Evolutionary conservation across 805 yeast species (phyloP), one percentile per base, ranked within the genome.

Genomic region (Cephaloascus albidus): DNA sequence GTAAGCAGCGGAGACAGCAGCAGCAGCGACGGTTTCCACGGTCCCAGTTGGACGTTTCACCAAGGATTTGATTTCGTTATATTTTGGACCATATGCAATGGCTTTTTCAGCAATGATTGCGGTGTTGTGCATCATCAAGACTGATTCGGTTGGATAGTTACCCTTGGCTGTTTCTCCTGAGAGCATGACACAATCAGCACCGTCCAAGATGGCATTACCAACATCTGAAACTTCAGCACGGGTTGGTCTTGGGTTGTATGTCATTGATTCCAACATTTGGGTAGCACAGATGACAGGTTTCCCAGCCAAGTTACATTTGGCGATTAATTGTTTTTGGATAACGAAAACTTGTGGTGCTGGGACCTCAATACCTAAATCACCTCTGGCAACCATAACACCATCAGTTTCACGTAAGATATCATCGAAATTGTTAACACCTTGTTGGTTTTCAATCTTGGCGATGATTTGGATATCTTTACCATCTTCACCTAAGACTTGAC

Each of bases 141-240:
- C 98, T 47, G 98, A 96, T 75, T 93, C 95, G 48, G 81, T 67
- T 65, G 98, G 98, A 76, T 93, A 93, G 77, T 81, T 80, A 76
- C 98, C 98, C 81, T 93, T 93, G 60, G 98, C 98, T 56, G 98
- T 93, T 76, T 93, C 98, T 66, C 98, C 98, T 43, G 95, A 85
- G 65, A 93, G 79, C 98, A 93, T 93, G 63, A 93, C 97, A 85
- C 98, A 93, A 75, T 93, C 98, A 58, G 97, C 97, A 72, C 98
- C 98, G 61, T 93, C 98, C 63, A 93, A 78, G 52, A 93, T 85
- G 55, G 98, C 98, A 70, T 93, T 93, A 72, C 98, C 98, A 49
- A 93, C 98, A 68, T 93, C 98, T 42, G 95, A 83, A 45, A 93
- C 98, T 74, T 93, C 98, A 53, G 98, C 98, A 75, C 98, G 85